Conservation (phyloP, 1,284 basidiomycete genomes). For the Sanghuangporus baumii region DNA sequence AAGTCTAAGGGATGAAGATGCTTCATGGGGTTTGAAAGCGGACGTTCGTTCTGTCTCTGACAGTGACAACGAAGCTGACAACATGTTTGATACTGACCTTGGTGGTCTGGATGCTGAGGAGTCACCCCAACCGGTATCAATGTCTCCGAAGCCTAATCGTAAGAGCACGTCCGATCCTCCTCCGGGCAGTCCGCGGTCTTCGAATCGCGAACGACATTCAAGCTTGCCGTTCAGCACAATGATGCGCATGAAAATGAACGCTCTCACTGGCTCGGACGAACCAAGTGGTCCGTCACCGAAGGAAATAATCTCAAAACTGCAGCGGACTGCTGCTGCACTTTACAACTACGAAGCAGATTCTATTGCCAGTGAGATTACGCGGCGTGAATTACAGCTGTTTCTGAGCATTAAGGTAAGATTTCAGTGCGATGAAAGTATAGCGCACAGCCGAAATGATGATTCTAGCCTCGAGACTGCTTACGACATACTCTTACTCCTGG, state of each 20-base stretch:
- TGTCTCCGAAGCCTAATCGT: conserved; percentile 15
- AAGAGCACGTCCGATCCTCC: conserved; percentile 21
- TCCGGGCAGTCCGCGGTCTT: conserved; percentile 20
- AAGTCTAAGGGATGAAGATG: conserved; percentile 55
- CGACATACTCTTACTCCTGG: conserved; percentile 64
- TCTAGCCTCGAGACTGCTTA: conserved; percentile 75
- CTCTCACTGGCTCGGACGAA: not conserved
- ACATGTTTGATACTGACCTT: conserved; percentile 47
- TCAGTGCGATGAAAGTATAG: conserved; percentile 1
- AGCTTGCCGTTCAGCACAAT: conserved; percentile 52
- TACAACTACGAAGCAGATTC: conserved; percentile 43
- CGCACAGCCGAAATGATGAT: conserved; percentile 10
- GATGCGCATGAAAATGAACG: conserved; percentile 25
- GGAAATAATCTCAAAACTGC: conserved; percentile 8
- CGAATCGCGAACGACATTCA: conserved; percentile 52
- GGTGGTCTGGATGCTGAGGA: conserved; percentile 31
- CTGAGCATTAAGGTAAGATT: conserved; percentile 60
- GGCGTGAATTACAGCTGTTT: conserved; percentile 57
- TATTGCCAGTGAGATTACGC: conserved; percentile 75
- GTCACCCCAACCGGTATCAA: conserved; percentile 25
- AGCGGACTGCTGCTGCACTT: conserved; percentile 2
- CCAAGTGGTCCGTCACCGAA: not conserved
- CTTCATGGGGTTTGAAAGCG: conserved; percentile 62
- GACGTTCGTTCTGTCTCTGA: conserved; percentile 48
- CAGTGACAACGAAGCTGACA: conserved; percentile 50